Evolutionary conservation across 352 stramenopile species (phyloP).

Genomic region (Plasmopara viticola): DNA sequence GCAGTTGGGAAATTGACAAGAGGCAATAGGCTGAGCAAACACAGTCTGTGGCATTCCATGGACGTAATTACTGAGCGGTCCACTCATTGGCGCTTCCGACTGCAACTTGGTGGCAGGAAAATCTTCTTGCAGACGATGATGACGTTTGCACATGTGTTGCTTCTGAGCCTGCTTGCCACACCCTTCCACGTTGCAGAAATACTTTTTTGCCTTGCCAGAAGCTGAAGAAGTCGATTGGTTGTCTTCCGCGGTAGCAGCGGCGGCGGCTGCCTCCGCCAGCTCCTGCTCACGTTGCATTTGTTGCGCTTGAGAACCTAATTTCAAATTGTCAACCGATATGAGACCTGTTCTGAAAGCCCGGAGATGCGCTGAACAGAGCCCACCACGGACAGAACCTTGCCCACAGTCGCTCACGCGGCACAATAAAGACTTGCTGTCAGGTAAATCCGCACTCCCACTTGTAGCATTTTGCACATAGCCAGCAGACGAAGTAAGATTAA

Average conservation of each 20-base stretch:
- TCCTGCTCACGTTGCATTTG: slow-evolving; percentile 21
- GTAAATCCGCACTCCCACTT: slow-evolving; percentile 10
- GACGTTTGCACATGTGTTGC: slow-evolving; percentile 51
- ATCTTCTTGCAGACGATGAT: slow-evolving; percentile 41
- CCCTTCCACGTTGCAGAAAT: slow-evolving; percentile 55
- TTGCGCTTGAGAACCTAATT: slow-evolving; percentile 32
- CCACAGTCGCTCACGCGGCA: slow-evolving; percentile 44
- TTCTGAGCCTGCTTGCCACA: slow-evolving; percentile 66
- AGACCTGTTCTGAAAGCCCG: slow-evolving; percentile 39
- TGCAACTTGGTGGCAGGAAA: slow-evolving; percentile 10
- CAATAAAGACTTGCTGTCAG: slow-evolving; percentile 13
- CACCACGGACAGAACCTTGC: slow-evolving; percentile 20
- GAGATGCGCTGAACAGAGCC: slow-evolving; percentile 45
- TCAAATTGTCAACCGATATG: slow-evolving; percentile 58
- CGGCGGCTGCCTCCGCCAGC: slow-evolving; percentile 14
- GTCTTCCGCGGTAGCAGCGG: slow-evolving; percentile 8
- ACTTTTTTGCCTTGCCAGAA: slow-evolving; percentile 44
- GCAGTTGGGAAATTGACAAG: slow-evolving; percentile 44
- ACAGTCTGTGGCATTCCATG: slow-evolving; percentile 2
- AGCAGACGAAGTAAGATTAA: slow-evolving; percentile 14
- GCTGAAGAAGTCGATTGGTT: slow-evolving; percentile 15
- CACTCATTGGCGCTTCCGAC: slow-evolving; percentile 5
- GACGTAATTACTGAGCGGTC: slow-evolving; percentile 1
- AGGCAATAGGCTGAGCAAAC: slow-evolving; percentile 3
- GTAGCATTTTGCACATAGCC: slow-evolving; percentile 14